A percentile compares a stretch with the other conserved stretches of the same genome.
Conservation (phyloP, 768 basidiomycete species). For the Zangia roseola region DNA sequence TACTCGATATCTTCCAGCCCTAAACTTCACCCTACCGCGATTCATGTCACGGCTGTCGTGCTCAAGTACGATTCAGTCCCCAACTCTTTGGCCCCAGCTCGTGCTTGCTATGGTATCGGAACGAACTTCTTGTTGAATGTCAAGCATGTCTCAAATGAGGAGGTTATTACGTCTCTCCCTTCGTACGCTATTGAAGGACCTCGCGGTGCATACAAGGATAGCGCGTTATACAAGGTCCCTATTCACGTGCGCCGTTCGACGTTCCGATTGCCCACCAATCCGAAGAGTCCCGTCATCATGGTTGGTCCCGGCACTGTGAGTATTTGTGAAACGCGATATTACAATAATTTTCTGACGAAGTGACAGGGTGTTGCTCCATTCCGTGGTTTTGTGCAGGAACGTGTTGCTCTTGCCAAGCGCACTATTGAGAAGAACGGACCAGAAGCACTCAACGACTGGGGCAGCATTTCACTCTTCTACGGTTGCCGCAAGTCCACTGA, state of each 20-base stretch:
- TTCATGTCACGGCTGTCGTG: slow-evolving; percentile 95
- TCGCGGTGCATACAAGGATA: slow-evolving; percentile 75
- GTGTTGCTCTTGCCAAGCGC: slow-evolving; percentile 92
- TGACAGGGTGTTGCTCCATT: slow-evolving; percentile 95
- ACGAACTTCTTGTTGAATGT: slow-evolving; percentile 96
- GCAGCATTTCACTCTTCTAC: slow-evolving; percentile 91
- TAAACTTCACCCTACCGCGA: slow-evolving; percentile 82
- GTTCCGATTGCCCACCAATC: slow-evolving; percentile 95
- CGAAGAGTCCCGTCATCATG: slow-evolving; percentile 99
- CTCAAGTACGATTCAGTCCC: slow-evolving; percentile 82
- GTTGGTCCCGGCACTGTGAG: slow-evolving; percentile 96
- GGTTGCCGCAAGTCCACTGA: slow-evolving; percentile 87
- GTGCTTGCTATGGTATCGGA: slow-evolving; percentile 85
- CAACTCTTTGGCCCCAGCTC: slow-evolving; percentile 48
- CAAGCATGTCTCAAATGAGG: slow-evolving; percentile 68
- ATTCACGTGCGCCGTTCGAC: slow-evolving; percentile 95
- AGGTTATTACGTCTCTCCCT: slow-evolving; percentile 56
- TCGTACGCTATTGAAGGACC: slow-evolving; percentile 89
- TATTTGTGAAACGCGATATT: slow-evolving; percentile 12
- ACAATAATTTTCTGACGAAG: slow-evolving; percentile 5
- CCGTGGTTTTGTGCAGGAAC: slow-evolving; percentile 98
- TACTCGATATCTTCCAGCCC: slow-evolving; percentile 99
- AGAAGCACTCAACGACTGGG: slow-evolving; percentile 94
- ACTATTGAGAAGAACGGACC: slow-evolving; percentile 94
- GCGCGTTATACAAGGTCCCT: slow-evolving; percentile 77